phyloP scores from a whole-genome alignment of 192 early-diverging fungal genomes.

The Umbelopsis isabellina region DNA sequence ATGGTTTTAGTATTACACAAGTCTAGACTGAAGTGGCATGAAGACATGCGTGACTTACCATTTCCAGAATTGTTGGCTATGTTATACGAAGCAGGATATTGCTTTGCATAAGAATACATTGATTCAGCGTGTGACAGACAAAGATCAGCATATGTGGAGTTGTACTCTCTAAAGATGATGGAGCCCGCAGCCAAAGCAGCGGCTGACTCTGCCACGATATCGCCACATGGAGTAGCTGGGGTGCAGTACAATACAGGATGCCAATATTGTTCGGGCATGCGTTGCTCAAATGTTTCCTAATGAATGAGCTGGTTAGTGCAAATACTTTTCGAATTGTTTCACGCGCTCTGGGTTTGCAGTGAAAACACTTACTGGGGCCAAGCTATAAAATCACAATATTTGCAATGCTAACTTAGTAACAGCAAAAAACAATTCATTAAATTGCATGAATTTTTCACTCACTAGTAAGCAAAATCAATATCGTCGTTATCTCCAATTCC shows the following conservation, averaged over 20 bases:
- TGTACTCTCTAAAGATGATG: slow-evolving; percentile 52
- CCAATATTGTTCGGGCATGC: slow-evolving; percentile 46
- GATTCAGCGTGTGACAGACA: slow-evolving; percentile 44
- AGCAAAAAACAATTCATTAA: too few relatives aligned
- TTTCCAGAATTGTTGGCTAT: slow-evolving; percentile 6
- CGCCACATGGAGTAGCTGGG: slow-evolving; percentile 30
- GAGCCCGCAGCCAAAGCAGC: slow-evolving; percentile 59
- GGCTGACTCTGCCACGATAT: slow-evolving; percentile 52
- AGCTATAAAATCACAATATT: slow-evolving; percentile 2
- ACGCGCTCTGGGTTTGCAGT: not conserved
- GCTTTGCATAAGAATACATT: slow-evolving; percentile 40
- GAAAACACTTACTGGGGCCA: slow-evolving; percentile 1
- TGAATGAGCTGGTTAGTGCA: slow-evolving; percentile 34
- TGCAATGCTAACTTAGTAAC: too few relatives aligned
- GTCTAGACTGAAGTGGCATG: not conserved
- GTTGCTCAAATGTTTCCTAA: slow-evolving; percentile 44
- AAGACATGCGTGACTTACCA: not conserved
- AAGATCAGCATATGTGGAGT: slow-evolving; percentile 45
- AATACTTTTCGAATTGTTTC: not conserved
- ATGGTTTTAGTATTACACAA: not conserved
- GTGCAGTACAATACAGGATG: slow-evolving; percentile 38
- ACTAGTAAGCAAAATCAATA: slow-evolving; percentile 51
- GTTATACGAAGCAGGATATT: slow-evolving; percentile 16
- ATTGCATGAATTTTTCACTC: slow-evolving; percentile 23
- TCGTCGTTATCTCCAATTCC: slow-evolving; percentile 32